These are phyloP conservation scores for Pyricularia grisea DNA, from an alignment of 2,329 filamentous ascomycete genomes.

Conservation along the genomic window DNA sequence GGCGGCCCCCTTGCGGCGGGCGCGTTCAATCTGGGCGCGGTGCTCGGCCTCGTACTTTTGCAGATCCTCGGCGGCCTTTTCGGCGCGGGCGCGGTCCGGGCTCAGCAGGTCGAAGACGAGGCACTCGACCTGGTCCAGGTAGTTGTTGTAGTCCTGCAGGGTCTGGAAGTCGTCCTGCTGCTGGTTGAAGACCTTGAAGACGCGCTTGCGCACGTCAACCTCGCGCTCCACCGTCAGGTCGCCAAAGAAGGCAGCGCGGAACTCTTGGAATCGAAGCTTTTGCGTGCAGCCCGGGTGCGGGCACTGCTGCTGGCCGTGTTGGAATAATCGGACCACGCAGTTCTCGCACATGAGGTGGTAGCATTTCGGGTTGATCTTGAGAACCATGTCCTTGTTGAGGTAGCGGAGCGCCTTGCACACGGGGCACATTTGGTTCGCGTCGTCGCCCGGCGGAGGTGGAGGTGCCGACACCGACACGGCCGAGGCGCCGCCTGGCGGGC, in stretches of 20 bases:
- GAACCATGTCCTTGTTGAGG: constrained; percentile 87
- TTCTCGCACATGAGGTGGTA: constrained; percentile 99
- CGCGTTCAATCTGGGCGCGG: constrained; percentile 56
- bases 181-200: constrained; percentile 77
- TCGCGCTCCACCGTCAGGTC: constrained; percentile 85
- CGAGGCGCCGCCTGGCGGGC: not conserved
- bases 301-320: constrained; percentile 81
- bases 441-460: constrained; percentile 1
- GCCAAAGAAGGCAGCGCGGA: constrained; percentile 81
- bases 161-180: constrained; percentile 85
- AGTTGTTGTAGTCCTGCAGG: constrained; percentile 79
- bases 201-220: constrained; percentile 78
- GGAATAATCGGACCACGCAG: constrained; percentile 92
- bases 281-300: constrained; percentile 82
- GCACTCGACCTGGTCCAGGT: constrained; percentile 85
- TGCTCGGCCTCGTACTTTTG: constrained; percentile 66
- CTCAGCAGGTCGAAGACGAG: constrained; percentile 82
- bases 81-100: constrained; percentile 45
- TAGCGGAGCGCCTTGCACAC: constrained; percentile 97
- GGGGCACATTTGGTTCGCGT: constrained; percentile 68
- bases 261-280: constrained; percentile 76
- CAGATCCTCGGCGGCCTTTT: constrained; percentile 36
- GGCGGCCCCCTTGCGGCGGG: constrained; percentile 38
- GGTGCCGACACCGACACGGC: constrained; percentile 9
- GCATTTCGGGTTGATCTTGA: constrained; percentile 96